A percentile compares a stretch with the other conserved stretches of the same genome.
Evolutionary conservation across 176 grass and related monocot genomes (phyloP).

Genomic region (Tillandsia leiboldiana): DNA sequence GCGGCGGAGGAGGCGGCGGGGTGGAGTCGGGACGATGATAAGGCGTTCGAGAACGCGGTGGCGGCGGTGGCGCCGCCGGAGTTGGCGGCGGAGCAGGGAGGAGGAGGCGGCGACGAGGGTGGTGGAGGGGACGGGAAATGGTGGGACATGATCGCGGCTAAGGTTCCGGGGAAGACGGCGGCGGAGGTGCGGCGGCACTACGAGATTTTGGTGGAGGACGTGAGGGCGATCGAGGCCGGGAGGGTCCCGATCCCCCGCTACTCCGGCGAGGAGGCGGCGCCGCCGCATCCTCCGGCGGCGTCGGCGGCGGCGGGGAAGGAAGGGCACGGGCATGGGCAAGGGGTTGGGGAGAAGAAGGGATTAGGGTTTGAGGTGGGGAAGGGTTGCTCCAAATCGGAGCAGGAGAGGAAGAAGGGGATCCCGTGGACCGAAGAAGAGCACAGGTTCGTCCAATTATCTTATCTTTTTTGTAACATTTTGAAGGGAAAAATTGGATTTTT

Average conservation of each 20-base stretch:
- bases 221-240: slow-evolving; percentile 73
- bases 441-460: slow-evolving; percentile 27
- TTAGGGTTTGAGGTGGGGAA: slow-evolving; percentile 38
- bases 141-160: slow-evolving; percentile 42
- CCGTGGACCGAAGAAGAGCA: slow-evolving; percentile 99
- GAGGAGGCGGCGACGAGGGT: not conserved
- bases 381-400: slow-evolving; percentile 72
- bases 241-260: slow-evolving; percentile 56
- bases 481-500: not conserved
- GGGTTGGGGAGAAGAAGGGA: slow-evolving; percentile 35
- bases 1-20: slow-evolving; percentile 11
- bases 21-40: slow-evolving; percentile 82
- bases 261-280: slow-evolving; percentile 36
- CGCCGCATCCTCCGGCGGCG: not conserved
- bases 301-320: slow-evolving; percentile 27
- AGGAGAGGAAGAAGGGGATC: slow-evolving; percentile 89
- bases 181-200: slow-evolving; percentile 76
- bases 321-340: slow-evolving; percentile 15
- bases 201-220: slow-evolving; percentile 74
- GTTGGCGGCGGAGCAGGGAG: slow-evolving; percentile 11
- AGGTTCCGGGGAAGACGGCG: slow-evolving; percentile 43
- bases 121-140: slow-evolving; percentile 31
- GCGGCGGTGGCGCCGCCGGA: slow-evolving; percentile 26
- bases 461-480: not conserved
- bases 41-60: slow-evolving; percentile 88